Base-by-base conservation (phyloP, 176 grass and related monocot species). In the Neostapfia colusana region DNA sequence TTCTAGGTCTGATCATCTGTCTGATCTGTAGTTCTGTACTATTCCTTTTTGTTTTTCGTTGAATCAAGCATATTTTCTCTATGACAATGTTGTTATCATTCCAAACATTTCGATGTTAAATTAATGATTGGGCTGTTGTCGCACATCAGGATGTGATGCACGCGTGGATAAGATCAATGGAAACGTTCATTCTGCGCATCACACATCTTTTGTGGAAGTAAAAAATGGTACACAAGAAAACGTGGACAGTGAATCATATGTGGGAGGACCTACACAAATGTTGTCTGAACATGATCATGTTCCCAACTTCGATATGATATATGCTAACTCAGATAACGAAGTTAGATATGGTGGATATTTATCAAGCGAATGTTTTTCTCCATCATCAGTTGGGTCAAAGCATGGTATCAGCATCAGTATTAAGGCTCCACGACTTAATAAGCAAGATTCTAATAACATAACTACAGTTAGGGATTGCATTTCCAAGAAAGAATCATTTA, bases 181-280 rank as follows among this genome's bases (percentile, higher is more conserved):
- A 83, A 72, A 28, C 72, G 26, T 69, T 68, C 54, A 74, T 69
- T 74, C 62, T 68, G 68, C 68, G n/a, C 77, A 80, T 51, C 45
- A 57, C 54, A 41, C 54, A 63, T 86, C 63, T 62, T 79, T 50
- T 67, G 36, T 2, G 65, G 84, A 81, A 14, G 16, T 73, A 24
- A 40, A 42, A 62, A 68, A 25, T 69, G 51, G 24, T 43, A 51
- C 21, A 15, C 74, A 74, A 68, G 42, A 63, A 67, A 74, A 73
- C 31, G 12, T 53, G 10, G 17, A 60, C 24, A 76, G 26, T 11
- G 51, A 73, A 37, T 18, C 16, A 59, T n/a, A 27, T 56, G 73
- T 25, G 31, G 51, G 28, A 28, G 21, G 16, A 10, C 23, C 44
- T 59, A 1, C 41, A 62, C 60, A 68, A 43, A 25, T 51, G 55